phyloP scores from a whole-genome alignment of 139 green algal species.

The Tetradesmus lagerheimii region DNA sequence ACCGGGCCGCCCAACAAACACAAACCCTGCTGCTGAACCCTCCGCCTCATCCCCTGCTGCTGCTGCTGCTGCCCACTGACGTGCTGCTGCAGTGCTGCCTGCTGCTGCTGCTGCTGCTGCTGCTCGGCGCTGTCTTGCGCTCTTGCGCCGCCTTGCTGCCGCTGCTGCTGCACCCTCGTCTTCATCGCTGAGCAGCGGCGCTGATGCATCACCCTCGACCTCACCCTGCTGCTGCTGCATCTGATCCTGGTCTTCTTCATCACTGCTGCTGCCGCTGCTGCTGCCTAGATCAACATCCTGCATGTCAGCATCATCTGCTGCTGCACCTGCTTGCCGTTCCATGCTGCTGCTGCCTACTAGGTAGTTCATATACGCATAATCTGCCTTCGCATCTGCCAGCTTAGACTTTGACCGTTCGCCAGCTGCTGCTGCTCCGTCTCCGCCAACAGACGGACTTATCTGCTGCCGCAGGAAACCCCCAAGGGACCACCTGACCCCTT shows the following conservation, averaged over 20 bases:
- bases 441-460: neutral
- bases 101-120: neutral
- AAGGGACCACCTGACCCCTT: neutral
- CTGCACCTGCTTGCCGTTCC: neutral
- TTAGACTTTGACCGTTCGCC: neutral
- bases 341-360: neutral
- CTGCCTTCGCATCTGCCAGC: neutral
- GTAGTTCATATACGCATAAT: neutral
- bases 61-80: neutral
- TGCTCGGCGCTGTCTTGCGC: neutral
- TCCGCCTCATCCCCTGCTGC: neutral
- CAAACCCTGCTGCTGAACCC: neutral
- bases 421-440: neutral
- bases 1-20: slow-evolving; percentile 7
- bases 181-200: neutral
- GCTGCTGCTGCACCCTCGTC: neutral
- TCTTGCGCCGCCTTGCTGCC: neutral
- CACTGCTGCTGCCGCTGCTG: slow-evolving; percentile 17
- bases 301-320: neutral
- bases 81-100: neutral
- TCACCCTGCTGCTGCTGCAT: neutral
- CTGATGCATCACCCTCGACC: neutral
- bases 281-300: neutral
- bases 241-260: neutral
- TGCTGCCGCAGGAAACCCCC: neutral